A percentile compares a stretch with the other conserved stretches of the same genome.
These are phyloP conservation scores for Butyriboletus loyo DNA, from an alignment of 768 basidiomycete species.

Conservation along the genomic window DNA sequence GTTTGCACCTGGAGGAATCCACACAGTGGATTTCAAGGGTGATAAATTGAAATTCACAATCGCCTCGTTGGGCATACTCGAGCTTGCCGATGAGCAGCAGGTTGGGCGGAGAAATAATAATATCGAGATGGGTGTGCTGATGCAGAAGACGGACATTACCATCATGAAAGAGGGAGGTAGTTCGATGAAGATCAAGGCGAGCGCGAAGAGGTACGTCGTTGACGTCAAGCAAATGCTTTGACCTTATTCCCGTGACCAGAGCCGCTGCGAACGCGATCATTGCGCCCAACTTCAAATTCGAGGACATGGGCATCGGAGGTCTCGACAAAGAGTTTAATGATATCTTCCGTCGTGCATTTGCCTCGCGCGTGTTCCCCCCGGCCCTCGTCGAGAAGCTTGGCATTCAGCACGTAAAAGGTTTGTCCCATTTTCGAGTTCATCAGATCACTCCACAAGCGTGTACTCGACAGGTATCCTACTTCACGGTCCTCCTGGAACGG, in stretches of 20 bases:
- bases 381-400: constrained; percentile 96
- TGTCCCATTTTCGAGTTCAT: constrained; percentile 4
- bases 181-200: constrained; percentile 86
- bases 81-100: constrained; percentile 60
- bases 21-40: constrained; percentile 88
- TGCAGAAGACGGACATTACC: constrained; percentile 89
- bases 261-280: constrained; percentile 93
- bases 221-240: not conserved
- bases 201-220: constrained; percentile 74
- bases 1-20: constrained; percentile 62
- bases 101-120: constrained; percentile 35
- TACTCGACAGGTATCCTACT: constrained; percentile 74
- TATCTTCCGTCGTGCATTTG: constrained; percentile 98
- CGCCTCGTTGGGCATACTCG: constrained; percentile 55
- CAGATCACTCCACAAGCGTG: not conserved
- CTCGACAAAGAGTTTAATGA: constrained; percentile 91
- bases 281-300: constrained; percentile 97
- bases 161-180: constrained; percentile 82
- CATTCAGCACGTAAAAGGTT: constrained; percentile 97
- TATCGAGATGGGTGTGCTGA: constrained; percentile 65
- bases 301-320: constrained; percentile 99
- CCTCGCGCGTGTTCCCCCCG: constrained; percentile 97
- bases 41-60: constrained; percentile 74
- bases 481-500: constrained; percentile 95
- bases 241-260: constrained; percentile 39